phyloP scores from a whole-genome alignment of 1,284 basidiomycete genomes.

The Cystobasidiaceae sp. region DNA sequence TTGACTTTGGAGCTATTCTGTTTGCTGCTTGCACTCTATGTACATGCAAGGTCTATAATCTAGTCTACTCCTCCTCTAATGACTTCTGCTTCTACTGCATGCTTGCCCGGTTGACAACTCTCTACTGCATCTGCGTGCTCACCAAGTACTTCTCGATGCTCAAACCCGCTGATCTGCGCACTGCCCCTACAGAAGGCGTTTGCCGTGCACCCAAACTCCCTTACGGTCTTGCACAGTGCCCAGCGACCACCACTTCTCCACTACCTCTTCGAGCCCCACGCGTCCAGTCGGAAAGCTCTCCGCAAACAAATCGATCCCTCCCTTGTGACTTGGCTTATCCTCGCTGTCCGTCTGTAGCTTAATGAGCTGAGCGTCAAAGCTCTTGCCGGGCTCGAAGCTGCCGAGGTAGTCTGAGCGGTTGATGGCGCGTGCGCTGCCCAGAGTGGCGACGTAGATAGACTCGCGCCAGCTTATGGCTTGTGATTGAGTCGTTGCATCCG shows the following conservation, averaged over 20 bases:
- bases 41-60: background rate
- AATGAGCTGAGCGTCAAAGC: slow-evolving; percentile 75
- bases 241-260: slow-evolving; percentile 84
- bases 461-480: slow-evolving; percentile 73
- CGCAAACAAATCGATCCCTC: slow-evolving; percentile 35
- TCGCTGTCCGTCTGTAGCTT: slow-evolving; percentile 46
- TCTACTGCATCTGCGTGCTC: too few species aligned
- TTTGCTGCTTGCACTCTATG: too few species aligned
- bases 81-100: background rate
- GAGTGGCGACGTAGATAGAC: slow-evolving; percentile 67
- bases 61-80: background rate
- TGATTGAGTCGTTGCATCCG: slow-evolving; percentile 9
- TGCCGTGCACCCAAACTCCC: slow-evolving; percentile 69
- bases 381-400: slow-evolving; percentile 59
- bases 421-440: slow-evolving; percentile 65
- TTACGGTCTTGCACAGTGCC: slow-evolving; percentile 63
- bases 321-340: slow-evolving; percentile 24
- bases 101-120: too few species aligned
- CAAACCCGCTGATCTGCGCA: too few species aligned
- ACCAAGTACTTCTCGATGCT: too few species aligned
- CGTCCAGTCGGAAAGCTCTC: slow-evolving; percentile 45
- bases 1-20: background rate
- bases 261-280: slow-evolving; percentile 50
- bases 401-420: slow-evolving; percentile 54
- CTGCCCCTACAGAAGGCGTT: background rate